A percentile compares a stretch with the other conserved stretches of the same genome.
Conservation (phyloP, 805 yeast species). For the Yarrowia sp. region DNA sequence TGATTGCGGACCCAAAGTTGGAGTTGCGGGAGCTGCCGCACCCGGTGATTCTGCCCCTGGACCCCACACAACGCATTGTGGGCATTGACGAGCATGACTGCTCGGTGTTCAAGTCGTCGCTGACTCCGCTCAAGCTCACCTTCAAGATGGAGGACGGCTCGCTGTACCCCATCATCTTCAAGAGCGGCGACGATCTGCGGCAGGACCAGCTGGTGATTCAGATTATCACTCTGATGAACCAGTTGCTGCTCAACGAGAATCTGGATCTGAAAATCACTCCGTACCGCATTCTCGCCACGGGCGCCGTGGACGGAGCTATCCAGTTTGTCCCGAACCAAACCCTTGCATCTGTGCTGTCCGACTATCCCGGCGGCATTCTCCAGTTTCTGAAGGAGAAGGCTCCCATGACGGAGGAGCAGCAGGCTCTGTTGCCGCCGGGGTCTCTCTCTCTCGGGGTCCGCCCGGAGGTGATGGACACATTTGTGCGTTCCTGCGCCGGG, state of each 20-base stretch:
- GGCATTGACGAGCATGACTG: constrained; percentile 80
- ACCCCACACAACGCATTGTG: constrained; percentile 69
- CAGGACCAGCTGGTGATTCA: constrained; percentile 98
- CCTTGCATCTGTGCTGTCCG: constrained; percentile 69
- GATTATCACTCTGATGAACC: constrained; percentile 87
- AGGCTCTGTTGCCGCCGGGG: neutral
- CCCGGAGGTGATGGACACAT: constrained; percentile 81
- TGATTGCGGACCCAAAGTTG: constrained; percentile 49
- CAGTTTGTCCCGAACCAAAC: constrained; percentile 95
- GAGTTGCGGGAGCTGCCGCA: constrained; percentile 43
- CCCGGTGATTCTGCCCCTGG: constrained; percentile 73
- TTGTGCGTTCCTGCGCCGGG: constrained; percentile 94
- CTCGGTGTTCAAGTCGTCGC: constrained; percentile 84
- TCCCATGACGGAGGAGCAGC: constrained; percentile 31
- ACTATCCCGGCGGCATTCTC: constrained; percentile 69
- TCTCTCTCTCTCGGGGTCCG: constrained; percentile 43
- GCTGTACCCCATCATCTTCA: constrained; percentile 80
- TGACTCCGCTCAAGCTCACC: constrained; percentile 82
- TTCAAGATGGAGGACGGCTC: constrained; percentile 56
- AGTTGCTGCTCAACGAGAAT: constrained; percentile 80
- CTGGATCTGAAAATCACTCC: constrained; percentile 86
- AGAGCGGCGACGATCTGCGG: constrained; percentile 91
- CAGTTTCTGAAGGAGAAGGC: constrained; percentile 54
- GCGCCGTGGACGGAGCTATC: constrained; percentile 85
- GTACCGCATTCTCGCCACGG: constrained; percentile 85